Conservation (phyloP, 257 asterid genomes). For the Jacaranda copaia region DNA sequence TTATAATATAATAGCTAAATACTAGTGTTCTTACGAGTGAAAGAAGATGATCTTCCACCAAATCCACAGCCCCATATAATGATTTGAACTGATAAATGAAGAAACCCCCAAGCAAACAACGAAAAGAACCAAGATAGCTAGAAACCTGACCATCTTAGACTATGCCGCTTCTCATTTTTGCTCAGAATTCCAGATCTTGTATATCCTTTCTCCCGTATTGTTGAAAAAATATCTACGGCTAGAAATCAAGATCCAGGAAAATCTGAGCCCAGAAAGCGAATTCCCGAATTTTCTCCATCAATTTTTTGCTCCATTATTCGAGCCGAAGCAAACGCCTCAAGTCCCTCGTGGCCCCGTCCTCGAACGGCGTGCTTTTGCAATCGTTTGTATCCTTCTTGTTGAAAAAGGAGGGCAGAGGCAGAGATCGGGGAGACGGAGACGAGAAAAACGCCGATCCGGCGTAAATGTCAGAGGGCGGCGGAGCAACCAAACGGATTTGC, state of each 20-base stretch:
- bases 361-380: constrained; percentile 32
- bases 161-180: constrained; percentile 26
- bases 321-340: constrained; percentile 55
- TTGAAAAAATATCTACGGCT: constrained; percentile 40
- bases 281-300: neutral
- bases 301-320: constrained; percentile 24
- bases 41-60: too few relatives aligned
- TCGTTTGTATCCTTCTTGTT: constrained; percentile 30
- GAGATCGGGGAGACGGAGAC: constrained; percentile 53
- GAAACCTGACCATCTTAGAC: neutral
- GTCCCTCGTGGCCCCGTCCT: constrained; percentile 46
- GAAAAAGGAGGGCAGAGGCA: constrained; percentile 54
- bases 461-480: constrained; percentile 32
- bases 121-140: neutral
- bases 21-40: too few relatives aligned
- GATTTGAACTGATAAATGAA: neutral
- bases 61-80: neutral
- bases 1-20: too few relatives aligned
- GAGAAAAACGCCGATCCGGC: constrained; percentile 49
- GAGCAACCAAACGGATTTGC: constrained; percentile 38
- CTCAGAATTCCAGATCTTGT: constrained; percentile 16
- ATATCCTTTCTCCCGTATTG: constrained; percentile 27
- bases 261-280: constrained; percentile 37
- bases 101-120: neutral
- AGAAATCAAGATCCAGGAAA: constrained; percentile 32